Base-by-base conservation (phyloP, 257 asterid species). In the Solanum appendiculatum region DNA sequence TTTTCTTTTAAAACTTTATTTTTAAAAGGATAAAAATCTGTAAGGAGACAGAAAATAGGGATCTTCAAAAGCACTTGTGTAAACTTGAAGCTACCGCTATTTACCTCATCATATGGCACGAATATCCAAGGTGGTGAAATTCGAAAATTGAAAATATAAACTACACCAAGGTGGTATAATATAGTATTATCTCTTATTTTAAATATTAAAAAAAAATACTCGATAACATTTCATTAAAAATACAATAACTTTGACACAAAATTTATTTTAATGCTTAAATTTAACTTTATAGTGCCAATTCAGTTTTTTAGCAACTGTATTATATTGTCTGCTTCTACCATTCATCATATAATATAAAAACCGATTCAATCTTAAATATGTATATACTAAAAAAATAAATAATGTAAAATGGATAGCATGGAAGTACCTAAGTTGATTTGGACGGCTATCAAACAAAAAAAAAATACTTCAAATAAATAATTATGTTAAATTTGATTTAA, bases 81-180 rank as follows among this genome's bases (percentile, higher is more conserved):
- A 46, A 48, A 80, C 85, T 80, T 80, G 68, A 80, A 80, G 85
- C 29, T 46, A 80, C 85, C 66, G 85, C 85, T 80, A 46, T 80
- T 29, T 29, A 80, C 68, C 66, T 80, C 42, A 80, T 80, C 85
- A 18, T 80, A 80, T 29, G 85, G 66, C 85, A 48, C 85, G 68
- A 16, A 80, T 29, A 27, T 29, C 42, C 68, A 7, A 80, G 66
- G 21, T 29, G 85, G 64, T 80, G 18, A 80, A 80, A 27, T 80
- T 31, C 84, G 6, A 78, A 44, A 44, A 10, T 4, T 1, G 69
- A 60, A n/a, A 60, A 60, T 60, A 60, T 60, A 60, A 23, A 60
- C 68, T 60, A 60, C 12, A 58, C 2, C 29, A 51, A 51, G 60
- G 60, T 18, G 60, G 60, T 51, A 51, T 18, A 51, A 14, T 46